A percentile compares a stretch with the other conserved stretches of the same genome.
Evolutionary conservation across 345 rosid species (phyloP).

Genomic region (Salix dunnii): DNA sequence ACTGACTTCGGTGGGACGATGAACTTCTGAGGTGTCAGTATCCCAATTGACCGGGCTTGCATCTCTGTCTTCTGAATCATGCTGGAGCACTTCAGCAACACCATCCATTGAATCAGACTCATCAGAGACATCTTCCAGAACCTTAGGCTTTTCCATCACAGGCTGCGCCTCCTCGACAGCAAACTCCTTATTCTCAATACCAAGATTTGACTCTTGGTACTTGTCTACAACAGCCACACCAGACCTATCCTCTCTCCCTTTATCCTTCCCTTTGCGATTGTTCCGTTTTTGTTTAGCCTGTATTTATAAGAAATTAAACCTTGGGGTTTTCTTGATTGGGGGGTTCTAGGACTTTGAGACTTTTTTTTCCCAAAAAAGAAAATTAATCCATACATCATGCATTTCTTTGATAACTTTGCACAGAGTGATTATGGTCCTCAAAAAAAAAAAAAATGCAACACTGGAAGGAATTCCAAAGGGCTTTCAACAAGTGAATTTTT

Average conservation of each 20-base stretch:
- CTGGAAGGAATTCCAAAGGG: background rate
- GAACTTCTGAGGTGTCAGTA: conserved; percentile 71
- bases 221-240: conserved; percentile 33
- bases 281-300: conserved; percentile 89
- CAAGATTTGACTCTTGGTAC: conserved; percentile 37
- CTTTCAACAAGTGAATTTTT: background rate
- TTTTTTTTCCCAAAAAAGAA: background rate
- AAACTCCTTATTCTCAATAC: conserved; percentile 46
- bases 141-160: conserved; percentile 57
- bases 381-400: background rate
- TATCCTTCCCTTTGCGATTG: conserved; percentile 77
- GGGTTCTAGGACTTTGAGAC: background rate
- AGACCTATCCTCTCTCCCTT: conserved; percentile 64
- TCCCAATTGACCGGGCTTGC: conserved; percentile 77
- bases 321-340: background rate
- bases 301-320: background rate
- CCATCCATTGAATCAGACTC: conserved; percentile 73
- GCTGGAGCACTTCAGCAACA: conserved; percentile 58
- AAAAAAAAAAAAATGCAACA: background rate
- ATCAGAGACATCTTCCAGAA: conserved; percentile 71
- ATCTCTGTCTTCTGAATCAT: conserved; percentile 82
- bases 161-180: conserved; percentile 41
- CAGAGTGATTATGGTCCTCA: background rate
- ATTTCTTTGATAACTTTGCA: background rate
- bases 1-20: conserved; percentile 52